Evolutionary conservation across 2,329 filamentous ascomycete genomes (phyloP), one percentile per base, ranked within the genome.

Genomic region (Exophiala sp.): DNA sequence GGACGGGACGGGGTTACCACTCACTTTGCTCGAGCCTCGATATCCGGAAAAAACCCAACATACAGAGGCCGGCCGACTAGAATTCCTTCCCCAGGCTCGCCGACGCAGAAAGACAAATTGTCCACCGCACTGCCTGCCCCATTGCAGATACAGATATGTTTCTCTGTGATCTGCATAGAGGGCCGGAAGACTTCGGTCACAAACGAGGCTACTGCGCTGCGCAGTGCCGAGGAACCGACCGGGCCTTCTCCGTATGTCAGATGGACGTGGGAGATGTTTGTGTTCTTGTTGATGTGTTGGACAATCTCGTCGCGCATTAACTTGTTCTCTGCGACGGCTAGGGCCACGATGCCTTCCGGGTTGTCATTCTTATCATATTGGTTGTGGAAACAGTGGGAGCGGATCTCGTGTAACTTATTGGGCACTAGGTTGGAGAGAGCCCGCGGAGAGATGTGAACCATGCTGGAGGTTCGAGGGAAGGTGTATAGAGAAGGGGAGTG

Each of bases 31-130:
- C 71, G 69, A 14, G 69, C 67, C 0, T 70, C 69, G 38, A 77
- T 73, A 57, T 79, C 76, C 1, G 69, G 60, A 18, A 71, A 66
- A 46, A 78, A 78, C 13, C 70, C 66, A 14, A 70, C 69, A 49
- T 78, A 79, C 5, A 70, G 65, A 0, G 75, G 74, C 11, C 69
- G 62, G 23, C 64, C 68, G 2, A 75, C 61, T 9, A 79, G 56
- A 16, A 78, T 68, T 1, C 67, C 73, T 38, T 78, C 73, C 0
- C 69, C 69, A 1, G 64, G 62, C 45, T 73, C 70, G 7, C 66
- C 69, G 1, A 78, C 53, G 9, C 62, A 65, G 46, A 67, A 72
- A 0, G 65, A 70, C 9, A 74, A 61, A 61, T 72, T 66, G 29
- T 73, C 69, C 16, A 68, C 62, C 1, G 66, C 63, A 4, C 62